Percentiles rank a stretch among this genome's conserved stretches.
These are phyloP conservation scores for Hydnomerulius pinastri DNA, from an alignment of 768 basidiomycete species.

Conservation along the genomic window DNA sequence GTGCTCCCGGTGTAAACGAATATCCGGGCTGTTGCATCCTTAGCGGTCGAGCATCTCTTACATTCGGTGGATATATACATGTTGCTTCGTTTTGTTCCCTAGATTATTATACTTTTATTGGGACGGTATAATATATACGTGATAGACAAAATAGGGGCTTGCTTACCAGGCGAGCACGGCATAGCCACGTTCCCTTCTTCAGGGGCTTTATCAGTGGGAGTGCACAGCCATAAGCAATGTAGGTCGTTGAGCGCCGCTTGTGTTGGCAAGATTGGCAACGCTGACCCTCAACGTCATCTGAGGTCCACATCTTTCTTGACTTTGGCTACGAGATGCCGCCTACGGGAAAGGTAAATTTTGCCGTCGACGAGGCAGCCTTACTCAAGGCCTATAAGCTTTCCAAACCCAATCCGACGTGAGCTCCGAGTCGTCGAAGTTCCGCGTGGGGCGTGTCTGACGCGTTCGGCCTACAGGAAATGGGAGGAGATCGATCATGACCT, in stretches of 20 bases:
- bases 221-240: background rate
- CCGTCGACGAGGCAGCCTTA: slow-evolving; percentile 77
- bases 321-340: slow-evolving; percentile 19
- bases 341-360: slow-evolving; percentile 67
- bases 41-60: background rate
- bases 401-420: slow-evolving; percentile 72
- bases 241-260: background rate
- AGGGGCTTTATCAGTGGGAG: background rate
- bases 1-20: slow-evolving; percentile 57
- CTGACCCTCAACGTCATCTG: background rate
- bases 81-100: slow-evolving; percentile 12
- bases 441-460: slow-evolving; percentile 3
- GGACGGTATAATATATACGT: slow-evolving; percentile 9
- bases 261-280: background rate
- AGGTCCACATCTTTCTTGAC: background rate
- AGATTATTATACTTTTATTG: slow-evolving; percentile 10
- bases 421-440: slow-evolving; percentile 3
- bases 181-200: background rate
- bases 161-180: too few species aligned
- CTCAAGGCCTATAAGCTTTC: slow-evolving; percentile 89
- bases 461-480: slow-evolving; percentile 62
- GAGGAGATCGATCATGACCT: slow-evolving; percentile 87
- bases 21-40: too few species aligned
- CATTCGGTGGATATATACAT: background rate
- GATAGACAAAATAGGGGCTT: too few species aligned